Base-by-base conservation (phyloP, 73 alveolate species). In the Paramecium biaurelia region DNA sequence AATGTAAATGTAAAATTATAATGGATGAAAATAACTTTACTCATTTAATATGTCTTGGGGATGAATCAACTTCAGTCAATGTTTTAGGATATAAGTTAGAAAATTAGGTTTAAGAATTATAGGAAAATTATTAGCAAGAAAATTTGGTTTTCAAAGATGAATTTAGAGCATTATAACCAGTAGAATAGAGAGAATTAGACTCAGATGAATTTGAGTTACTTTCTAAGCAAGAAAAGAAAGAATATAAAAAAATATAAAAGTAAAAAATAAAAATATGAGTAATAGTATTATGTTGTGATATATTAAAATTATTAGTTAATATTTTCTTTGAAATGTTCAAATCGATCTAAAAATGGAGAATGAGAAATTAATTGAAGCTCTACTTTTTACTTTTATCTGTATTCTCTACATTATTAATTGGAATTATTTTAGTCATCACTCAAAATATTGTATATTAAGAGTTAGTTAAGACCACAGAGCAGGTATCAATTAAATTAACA, bases 151-250 rank as follows among this genome's bases (percentile, higher is more conserved):
- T 32, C 35, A 34, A 28, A 34, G 87, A 74, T 34, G 87, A 74
- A 35, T 74, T 74, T 30, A 74, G 32, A 74, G 87, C 87, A 15
- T 20, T 74, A 10, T 9, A 74, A 74, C 87, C 87, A 12, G 15
- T 34, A 35, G 56, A 28, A 11, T 67, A 74, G 2, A 74, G 67
- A 34, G 59, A 41, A 37, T 37, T 74, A 23, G 87, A 74, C 7
- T 74, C 63, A 34, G 87, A 74, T 28, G 87, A 74, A 37, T 15
- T 37, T 41, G 37, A 74, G 12, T 10, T 20, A 37, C 32, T 74
- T 15, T 10, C 67, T 74, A 74, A 74, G 28, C 15, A 74, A 35
- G 87, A 74, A 35, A 2, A 74, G 34, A 74, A 74, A 37, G 59
- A 28, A 28, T 74, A 37, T n/a, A 74, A 74, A 74, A 74, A 41